A percentile compares a stretch with the other conserved stretches of the same genome.
Conservation (phyloP, 2,329 filamentous ascomycete species). For the Xylariaceae sp. region DNA sequence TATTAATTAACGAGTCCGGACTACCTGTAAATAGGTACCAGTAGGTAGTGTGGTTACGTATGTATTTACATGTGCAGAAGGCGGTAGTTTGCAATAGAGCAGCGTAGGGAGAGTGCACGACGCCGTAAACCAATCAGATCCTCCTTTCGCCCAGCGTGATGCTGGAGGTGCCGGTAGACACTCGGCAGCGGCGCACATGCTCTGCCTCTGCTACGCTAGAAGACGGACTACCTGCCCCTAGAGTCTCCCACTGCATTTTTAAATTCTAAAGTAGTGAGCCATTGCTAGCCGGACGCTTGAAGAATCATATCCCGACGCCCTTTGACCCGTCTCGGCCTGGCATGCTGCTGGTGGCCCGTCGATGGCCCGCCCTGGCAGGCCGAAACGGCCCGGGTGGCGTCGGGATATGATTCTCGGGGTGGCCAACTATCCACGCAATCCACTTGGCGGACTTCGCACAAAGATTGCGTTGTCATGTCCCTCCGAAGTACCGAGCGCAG, state of each 20-base stretch:
- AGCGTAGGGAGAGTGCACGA: neutral
- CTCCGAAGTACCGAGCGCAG: neutral
- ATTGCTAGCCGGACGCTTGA: neutral
- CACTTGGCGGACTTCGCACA: neutral
- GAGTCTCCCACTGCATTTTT: neutral
- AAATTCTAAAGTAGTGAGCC: neutral
- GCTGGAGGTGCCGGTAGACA: neutral
- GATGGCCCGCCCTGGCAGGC: neutral
- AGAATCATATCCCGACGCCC: neutral
- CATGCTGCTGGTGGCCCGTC: neutral
- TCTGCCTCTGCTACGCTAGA: neutral
- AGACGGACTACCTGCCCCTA: neutral
- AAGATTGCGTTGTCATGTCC: neutral
- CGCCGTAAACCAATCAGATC: constrained; percentile 14
- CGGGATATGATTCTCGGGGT: neutral
- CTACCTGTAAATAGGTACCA: too few relatives aligned
- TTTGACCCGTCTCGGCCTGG: neutral
- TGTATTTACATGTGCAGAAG: too few relatives aligned
- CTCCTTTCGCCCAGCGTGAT: constrained; percentile 16
- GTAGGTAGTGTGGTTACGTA: neutral
- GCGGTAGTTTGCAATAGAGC: neutral
- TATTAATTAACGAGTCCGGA: too few relatives aligned
- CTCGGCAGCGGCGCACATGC: neutral
- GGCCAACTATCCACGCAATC: neutral
- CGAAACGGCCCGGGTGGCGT: neutral